A percentile compares a stretch with the other conserved stretches of the same genome.
phyloP scores from a whole-genome alignment of 768 basidiomycete genomes.

The Lactarius sp. region DNA sequence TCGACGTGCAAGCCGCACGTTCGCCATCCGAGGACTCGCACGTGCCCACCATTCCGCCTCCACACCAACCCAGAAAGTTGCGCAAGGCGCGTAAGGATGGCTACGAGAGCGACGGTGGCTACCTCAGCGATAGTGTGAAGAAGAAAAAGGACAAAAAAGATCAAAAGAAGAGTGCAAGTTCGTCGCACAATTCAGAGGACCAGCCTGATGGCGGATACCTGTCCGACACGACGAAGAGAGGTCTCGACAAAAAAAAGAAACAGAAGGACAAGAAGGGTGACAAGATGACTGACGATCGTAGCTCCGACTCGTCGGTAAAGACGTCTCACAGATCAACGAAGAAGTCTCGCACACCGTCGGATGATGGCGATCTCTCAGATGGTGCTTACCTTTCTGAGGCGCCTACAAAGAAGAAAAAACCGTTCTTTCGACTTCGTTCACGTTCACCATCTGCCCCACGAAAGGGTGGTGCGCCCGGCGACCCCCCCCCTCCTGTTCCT shows the following conservation, averaged over 20 bases:
- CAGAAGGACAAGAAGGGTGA: conserved; percentile 18
- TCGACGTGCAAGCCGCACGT: background rate
- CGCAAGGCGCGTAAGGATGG: conserved; percentile 28
- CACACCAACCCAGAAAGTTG: conserved; percentile 29
- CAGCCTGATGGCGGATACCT: conserved; percentile 33
- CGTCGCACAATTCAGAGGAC: conserved; percentile 28
- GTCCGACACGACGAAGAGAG: conserved; percentile 23
- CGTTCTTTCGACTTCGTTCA: conserved; percentile 25
- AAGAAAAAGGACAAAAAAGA: conserved; percentile 30
- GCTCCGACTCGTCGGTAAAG: conserved; percentile 1
- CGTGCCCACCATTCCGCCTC: background rate
- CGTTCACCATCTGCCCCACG: conserved; percentile 19
- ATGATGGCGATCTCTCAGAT: conserved; percentile 31
- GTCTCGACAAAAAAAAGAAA: conserved; percentile 22
- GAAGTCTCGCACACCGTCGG: conserved; percentile 16
- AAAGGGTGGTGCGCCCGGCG: background rate
- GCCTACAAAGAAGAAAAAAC: conserved; percentile 30
- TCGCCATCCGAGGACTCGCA: conserved; percentile 8
- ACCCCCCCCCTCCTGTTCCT: conserved; percentile 20
- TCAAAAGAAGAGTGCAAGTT: conserved; percentile 26
- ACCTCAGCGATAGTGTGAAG: conserved; percentile 29
- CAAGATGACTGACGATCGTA: conserved; percentile 20
- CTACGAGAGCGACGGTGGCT: conserved; percentile 32
- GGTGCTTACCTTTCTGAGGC: conserved; percentile 33
- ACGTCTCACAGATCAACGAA: conserved; percentile 17